Evolutionary conservation across 2,329 filamentous ascomycete genomes (phyloP), one percentile per base, ranked within the genome.

Genomic region (Fonsecaea erecta): DNA sequence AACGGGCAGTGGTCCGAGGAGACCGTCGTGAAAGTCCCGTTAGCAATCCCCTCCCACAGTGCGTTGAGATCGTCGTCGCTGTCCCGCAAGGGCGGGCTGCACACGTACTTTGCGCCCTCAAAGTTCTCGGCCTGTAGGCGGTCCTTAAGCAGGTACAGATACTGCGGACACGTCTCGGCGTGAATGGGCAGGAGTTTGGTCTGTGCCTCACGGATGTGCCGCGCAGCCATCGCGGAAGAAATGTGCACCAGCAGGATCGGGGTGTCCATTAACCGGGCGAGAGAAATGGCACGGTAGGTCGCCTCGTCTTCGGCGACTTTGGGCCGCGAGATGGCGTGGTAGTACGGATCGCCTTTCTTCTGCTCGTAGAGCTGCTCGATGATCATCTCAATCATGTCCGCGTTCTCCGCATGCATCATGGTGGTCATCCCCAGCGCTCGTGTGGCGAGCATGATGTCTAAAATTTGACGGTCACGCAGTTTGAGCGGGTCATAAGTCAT

Each of bases 131-230:
- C 53, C 6, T 30, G 48, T 4, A 84, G 74, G 51, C 79, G 75
- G 7, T 79, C 75, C n/a, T 80, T 78, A 1, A 82, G 81, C 14
- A 86, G 75, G 65, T 83, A 83, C 14, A 86, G 77, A 67, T 86
- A 86, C 60, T 86, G 84, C 2, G 84, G 84, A 71, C 84, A 86
- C 1, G 84, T 86, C 73, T 86, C 84, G 0, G 81, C 84, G 66
- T 84, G 81, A 18, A 86, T 78, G 0, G 84, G 83, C 16, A 85
- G 75, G 0, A 81, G 78, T 6, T 77, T 72, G 8, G 79, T 79
- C 71, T 86, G 83, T 0, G 84, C 84, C 14, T 77, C 73, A 34
- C 81, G 78, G 57, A 86, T 81, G 66, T 82, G 80, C 4, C 75
- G 71, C 11, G 82, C 79, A 1, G 83, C 83, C 0, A 62, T 18